A percentile compares a stretch with the other conserved stretches of the same genome.
These are phyloP conservation scores for Calonectria multiphialidica DNA, from an alignment of 2,329 filamentous ascomycete genomes.

Conservation along the genomic window DNA sequence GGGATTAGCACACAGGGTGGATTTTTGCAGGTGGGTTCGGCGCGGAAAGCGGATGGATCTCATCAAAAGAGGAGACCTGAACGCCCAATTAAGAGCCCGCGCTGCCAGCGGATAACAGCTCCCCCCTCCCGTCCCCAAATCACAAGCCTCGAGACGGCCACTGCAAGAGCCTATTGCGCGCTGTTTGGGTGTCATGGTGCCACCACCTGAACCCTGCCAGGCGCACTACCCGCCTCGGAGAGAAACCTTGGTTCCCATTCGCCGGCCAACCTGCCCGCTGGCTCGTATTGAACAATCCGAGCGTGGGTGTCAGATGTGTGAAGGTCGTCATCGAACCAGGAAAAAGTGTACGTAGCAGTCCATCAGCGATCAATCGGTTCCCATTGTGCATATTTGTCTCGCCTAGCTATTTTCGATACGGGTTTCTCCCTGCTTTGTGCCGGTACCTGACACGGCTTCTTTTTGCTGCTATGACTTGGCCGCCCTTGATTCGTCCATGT, in stretches of 20 bases:
- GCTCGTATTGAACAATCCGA: neutral
- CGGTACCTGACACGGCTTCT: neutral
- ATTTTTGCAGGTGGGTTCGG: neutral
- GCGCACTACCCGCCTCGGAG: neutral
- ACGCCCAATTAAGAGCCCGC: neutral
- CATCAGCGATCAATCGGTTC: neutral
- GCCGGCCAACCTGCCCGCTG: neutral
- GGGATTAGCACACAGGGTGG: slow-evolving; percentile 15
- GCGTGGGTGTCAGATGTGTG: neutral
- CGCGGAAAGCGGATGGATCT: slow-evolving; percentile 16
- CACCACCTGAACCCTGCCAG: neutral
- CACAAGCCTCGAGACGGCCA: neutral
- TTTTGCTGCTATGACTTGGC: neutral
- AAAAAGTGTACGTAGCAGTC: neutral
- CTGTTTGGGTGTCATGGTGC: neutral
- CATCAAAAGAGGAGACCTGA: slow-evolving; percentile 11
- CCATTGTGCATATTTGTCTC: neutral
- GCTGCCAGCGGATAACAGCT: slow-evolving; percentile 5
- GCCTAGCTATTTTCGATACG: neutral
- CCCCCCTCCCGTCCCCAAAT: neutral
- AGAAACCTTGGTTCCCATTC: neutral
- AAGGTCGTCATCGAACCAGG: neutral
- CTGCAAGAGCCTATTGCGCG: neutral
- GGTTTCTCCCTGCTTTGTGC: neutral
- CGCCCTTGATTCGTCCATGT: neutral